Evolutionary conservation across 2,329 filamentous ascomycete species (phyloP).

Genomic region (Elsinoe perseae): DNA sequence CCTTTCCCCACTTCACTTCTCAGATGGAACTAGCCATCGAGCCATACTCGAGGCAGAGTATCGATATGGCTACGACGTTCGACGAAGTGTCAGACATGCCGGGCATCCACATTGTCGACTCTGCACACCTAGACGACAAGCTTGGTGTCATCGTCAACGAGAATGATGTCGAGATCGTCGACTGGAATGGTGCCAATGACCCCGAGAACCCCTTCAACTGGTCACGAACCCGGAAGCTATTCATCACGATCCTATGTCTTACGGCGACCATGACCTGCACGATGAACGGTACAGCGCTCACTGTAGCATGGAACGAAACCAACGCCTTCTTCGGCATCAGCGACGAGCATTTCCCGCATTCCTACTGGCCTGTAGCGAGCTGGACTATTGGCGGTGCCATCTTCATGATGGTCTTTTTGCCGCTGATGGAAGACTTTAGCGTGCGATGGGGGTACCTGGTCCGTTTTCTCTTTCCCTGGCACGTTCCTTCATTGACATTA

Average conservation of each 20-base stretch:
- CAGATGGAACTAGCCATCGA: not conserved
- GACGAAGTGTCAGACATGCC: not conserved
- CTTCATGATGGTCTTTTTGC: constrained; percentile 31
- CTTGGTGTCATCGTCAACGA: not conserved
- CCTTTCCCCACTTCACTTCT: not conserved
- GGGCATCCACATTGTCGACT: not conserved
- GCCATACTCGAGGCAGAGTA: not conserved
- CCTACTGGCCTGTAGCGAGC: constrained; percentile 32
- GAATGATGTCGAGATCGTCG: constrained; percentile 18
- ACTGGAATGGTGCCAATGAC: constrained; percentile 44
- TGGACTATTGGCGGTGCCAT: constrained; percentile 33
- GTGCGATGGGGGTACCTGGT: constrained; percentile 25
- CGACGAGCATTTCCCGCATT: constrained; percentile 33
- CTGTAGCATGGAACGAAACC: constrained; percentile 30
- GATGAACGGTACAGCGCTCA: constrained; percentile 33
- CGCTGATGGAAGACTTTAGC: constrained; percentile 34
- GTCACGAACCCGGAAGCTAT: constrained; percentile 28
- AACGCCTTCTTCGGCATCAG: constrained; percentile 28
- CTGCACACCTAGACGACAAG: not conserved
- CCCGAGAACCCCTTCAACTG: constrained; percentile 32
- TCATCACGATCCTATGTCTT: constrained; percentile 28
- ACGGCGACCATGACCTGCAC: constrained; percentile 29
- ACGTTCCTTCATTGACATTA: not conserved
- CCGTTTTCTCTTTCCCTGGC: not conserved
- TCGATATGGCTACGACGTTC: not conserved